Percentiles rank a stretch among this genome's conserved stretches.
These are phyloP conservation scores for Suillus bovinus DNA, from an alignment of 768 basidiomycete genomes.

Conservation along the genomic window DNA sequence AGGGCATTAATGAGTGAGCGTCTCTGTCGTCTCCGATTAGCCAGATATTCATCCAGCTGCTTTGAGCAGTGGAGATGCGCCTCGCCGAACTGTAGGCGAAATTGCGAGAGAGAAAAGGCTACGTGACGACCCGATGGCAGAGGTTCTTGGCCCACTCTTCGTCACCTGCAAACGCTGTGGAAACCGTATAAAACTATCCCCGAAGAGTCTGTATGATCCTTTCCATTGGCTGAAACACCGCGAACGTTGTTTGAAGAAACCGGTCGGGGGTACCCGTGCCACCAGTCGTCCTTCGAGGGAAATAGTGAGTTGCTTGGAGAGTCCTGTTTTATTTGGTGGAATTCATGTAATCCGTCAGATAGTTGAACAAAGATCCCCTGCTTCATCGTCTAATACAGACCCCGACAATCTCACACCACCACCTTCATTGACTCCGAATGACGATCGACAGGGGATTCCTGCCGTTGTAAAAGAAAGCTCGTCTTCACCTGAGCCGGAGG, in stretches of 20 bases:
- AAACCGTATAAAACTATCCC: slow-evolving; percentile 60
- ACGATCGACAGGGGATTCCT: slow-evolving; percentile 24
- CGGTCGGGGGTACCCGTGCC: slow-evolving; percentile 23
- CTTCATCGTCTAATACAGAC: slow-evolving; percentile 31
- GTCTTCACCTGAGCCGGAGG: slow-evolving; percentile 24
- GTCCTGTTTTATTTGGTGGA: neutral
- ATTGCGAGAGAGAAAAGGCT: slow-evolving; percentile 51
- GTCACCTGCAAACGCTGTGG: slow-evolving; percentile 60
- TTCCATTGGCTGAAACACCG: slow-evolving; percentile 71
- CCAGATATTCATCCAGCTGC: slow-evolving; percentile 12
- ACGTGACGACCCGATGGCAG: slow-evolving; percentile 52
- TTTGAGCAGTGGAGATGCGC: slow-evolving; percentile 26
- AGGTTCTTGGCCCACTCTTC: slow-evolving; percentile 48
- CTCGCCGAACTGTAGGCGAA: slow-evolving; percentile 42
- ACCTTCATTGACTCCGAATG: slow-evolving; percentile 39
- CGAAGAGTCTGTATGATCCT: slow-evolving; percentile 64
- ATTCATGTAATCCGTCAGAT: slow-evolving; percentile 15
- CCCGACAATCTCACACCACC: slow-evolving; percentile 35
- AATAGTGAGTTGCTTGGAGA: slow-evolving; percentile 17
- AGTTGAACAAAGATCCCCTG: slow-evolving; percentile 22
- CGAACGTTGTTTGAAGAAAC: slow-evolving; percentile 55
- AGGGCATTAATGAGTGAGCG: slow-evolving; percentile 23
- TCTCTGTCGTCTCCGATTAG: slow-evolving; percentile 4
- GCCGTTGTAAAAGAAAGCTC: slow-evolving; percentile 26
- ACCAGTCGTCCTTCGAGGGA: slow-evolving; percentile 22